These are phyloP conservation scores for Alternaria burnsii DNA, from an alignment of 2,329 filamentous ascomycete genomes.

Conservation along the genomic window DNA sequence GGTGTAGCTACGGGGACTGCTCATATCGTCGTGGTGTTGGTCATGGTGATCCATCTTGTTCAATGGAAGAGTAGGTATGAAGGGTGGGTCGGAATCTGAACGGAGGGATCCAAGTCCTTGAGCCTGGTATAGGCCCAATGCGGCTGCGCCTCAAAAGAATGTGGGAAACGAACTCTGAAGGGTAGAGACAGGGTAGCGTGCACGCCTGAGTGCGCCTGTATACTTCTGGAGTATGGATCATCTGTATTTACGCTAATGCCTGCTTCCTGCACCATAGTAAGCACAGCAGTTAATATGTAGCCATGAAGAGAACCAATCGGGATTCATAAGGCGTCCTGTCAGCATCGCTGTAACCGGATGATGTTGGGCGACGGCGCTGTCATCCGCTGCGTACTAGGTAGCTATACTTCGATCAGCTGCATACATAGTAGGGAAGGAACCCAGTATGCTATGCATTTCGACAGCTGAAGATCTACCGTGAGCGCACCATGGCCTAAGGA, in stretches of 20 bases:
- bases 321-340: conserved; percentile 13
- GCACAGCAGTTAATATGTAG: conserved; percentile 21
- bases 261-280: conserved; percentile 25
- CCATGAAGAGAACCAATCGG: conserved; percentile 20
- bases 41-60: conserved; percentile 27
- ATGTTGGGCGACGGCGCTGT: conserved; percentile 11
- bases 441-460: conserved; percentile 14
- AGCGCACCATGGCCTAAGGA: conserved; percentile 7
- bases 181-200: conserved; percentile 23
- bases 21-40: conserved; percentile 23
- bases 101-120: not conserved
- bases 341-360: conserved; percentile 12
- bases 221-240: conserved; percentile 15
- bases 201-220: conserved; percentile 14
- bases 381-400: conserved; percentile 15
- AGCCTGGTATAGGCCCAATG: conserved; percentile 19
- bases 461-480: conserved; percentile 10
- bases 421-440: conserved; percentile 10
- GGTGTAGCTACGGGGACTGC: conserved; percentile 19
- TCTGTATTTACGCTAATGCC: conserved; percentile 14
- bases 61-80: conserved; percentile 7
- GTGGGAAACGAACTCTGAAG: conserved; percentile 11
- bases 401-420: conserved; percentile 11
- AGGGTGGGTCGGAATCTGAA: conserved; percentile 17
- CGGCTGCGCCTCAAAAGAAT: conserved; percentile 17